phyloP scores from a whole-genome alignment of 352 stramenopile species.

The Globisporangium okanoganense region DNA sequence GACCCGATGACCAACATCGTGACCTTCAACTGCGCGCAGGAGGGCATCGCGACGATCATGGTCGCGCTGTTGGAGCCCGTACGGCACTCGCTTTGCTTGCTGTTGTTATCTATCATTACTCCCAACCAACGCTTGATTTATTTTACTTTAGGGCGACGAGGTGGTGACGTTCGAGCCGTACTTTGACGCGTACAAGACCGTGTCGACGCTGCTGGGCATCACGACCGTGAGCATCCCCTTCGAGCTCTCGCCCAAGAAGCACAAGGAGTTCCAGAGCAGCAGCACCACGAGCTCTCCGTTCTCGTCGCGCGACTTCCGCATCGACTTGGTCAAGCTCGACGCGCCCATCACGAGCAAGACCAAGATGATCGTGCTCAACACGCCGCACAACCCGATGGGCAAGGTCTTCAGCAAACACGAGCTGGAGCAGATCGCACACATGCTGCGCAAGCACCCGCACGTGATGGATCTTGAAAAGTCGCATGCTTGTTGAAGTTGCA shows the following conservation, averaged over 20 bases:
- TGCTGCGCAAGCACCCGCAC: slow-evolving; percentile 83
- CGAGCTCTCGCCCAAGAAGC: slow-evolving; percentile 44
- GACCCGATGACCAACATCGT: slow-evolving; percentile 80
- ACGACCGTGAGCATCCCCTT: slow-evolving; percentile 72
- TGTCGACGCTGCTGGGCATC: slow-evolving; percentile 80
- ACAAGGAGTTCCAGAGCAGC: slow-evolving; percentile 32
- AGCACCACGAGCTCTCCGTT: slow-evolving; percentile 27
- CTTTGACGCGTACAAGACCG: slow-evolving; percentile 89
- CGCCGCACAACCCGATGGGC: slow-evolving; percentile 98
- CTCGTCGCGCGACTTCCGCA: slow-evolving; percentile 68
- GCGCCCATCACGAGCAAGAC: slow-evolving; percentile 87
- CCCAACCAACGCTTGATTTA: no score
- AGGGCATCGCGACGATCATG: slow-evolving; percentile 83
- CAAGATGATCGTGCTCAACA: slow-evolving; percentile 97
- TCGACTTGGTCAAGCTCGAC: slow-evolving; percentile 88
- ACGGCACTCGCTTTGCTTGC: no score
- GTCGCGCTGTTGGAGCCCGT: slow-evolving; percentile 69
- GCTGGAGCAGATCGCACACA: slow-evolving; percentile 88
- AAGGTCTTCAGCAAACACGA: slow-evolving; percentile 96
- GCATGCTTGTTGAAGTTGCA: no score
- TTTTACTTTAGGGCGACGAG: slow-evolving; percentile 56
- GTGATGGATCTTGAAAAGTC: no score
- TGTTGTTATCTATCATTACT: no score
- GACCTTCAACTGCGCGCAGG: slow-evolving; percentile 86
- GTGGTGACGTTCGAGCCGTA: slow-evolving; percentile 89